phyloP scores from a whole-genome alignment of 2,329 filamentous ascomycete species.

The Colletotrichum melonis region DNA sequence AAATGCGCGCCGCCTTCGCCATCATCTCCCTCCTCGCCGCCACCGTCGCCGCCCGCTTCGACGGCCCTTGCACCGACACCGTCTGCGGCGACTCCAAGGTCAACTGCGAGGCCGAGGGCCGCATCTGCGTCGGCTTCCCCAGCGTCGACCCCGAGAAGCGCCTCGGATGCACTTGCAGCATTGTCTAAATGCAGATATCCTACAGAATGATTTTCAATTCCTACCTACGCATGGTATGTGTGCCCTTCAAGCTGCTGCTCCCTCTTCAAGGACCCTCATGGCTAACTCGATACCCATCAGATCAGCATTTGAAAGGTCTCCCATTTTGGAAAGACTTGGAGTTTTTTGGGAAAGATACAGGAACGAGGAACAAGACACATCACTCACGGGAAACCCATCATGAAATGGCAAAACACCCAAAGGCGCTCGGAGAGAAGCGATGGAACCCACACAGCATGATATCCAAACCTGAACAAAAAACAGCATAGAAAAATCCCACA shows the following conservation, averaged over 20 bases:
- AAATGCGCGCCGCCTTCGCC: constrained; percentile 21
- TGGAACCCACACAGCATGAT: not conserved
- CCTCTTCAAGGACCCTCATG: not conserved
- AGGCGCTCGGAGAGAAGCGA: too few species aligned
- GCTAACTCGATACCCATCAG: not conserved
- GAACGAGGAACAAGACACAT: too few species aligned
- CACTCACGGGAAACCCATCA: not conserved
- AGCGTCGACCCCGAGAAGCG: constrained; percentile 20
- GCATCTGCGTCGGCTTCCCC: constrained; percentile 32
- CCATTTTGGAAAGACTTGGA: not conserved
- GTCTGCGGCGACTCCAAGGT: constrained; percentile 12
- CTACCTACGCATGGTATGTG: not conserved
- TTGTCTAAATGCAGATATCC: not conserved
- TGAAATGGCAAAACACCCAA: too few species aligned
- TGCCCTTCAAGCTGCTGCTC: too few species aligned
- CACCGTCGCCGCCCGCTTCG: constrained; percentile 21
- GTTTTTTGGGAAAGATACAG: not conserved
- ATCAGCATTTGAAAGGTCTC: not conserved
- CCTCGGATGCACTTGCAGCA: constrained; percentile 26
- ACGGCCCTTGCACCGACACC: constrained; percentile 24
- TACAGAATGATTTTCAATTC: not conserved
- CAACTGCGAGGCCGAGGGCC: constrained; percentile 28
- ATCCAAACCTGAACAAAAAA: too few species aligned
- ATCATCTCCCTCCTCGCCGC: constrained; percentile 24
- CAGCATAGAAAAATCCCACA: too few species aligned